phyloP scores from a whole-genome alignment of 2,329 filamentous ascomycete species.

The Reticulascus tulasneorum region DNA sequence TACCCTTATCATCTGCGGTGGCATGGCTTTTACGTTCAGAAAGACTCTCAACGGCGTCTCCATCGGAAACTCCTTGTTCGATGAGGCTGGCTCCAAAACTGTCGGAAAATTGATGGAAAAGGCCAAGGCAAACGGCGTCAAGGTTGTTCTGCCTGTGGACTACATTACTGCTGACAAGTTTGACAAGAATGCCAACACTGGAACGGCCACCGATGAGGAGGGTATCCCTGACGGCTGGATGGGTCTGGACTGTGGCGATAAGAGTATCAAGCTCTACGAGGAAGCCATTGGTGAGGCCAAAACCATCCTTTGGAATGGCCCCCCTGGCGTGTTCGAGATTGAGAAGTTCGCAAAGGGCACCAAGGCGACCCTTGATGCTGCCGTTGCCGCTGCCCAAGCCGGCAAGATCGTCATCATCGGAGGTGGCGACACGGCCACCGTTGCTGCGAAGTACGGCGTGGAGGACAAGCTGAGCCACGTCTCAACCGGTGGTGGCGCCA shows the following conservation, averaged over 20 bases:
- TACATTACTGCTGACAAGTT: conserved; percentile 98
- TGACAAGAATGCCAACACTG: conserved; percentile 73
- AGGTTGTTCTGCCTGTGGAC: conserved; percentile 90
- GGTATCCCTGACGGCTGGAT: conserved; percentile 97
- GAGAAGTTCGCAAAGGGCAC: conserved; percentile 91
- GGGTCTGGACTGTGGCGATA: conserved; percentile 90
- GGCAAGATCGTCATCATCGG: conserved; percentile 98
- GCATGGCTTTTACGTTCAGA: conserved; percentile 99
- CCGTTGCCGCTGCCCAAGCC: conserved; percentile 71
- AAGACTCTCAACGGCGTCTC: conserved; percentile 90
- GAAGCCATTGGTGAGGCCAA: conserved; percentile 80
- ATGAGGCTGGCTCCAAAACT: conserved; percentile 90
- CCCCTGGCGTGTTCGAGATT: conserved; percentile 95
- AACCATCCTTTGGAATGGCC: conserved; percentile 99
- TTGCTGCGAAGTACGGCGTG: conserved; percentile 93
- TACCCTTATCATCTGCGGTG: conserved; percentile 93
- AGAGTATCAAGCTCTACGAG: conserved; percentile 87
- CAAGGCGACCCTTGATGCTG: conserved; percentile 86
- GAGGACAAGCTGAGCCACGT: conserved; percentile 98
- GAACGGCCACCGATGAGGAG: conserved; percentile 76
- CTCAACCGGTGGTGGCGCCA: conserved; percentile 92
- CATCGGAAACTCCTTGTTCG: conserved; percentile 89
- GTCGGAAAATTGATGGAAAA: conserved; percentile 85
- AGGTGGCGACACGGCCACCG: conserved; percentile 95
- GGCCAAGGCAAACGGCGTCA: conserved; percentile 93